These are phyloP conservation scores for Tolypocladium inflatum DNA, from an alignment of 2,329 filamentous ascomycete species.

Conservation along the genomic window DNA sequence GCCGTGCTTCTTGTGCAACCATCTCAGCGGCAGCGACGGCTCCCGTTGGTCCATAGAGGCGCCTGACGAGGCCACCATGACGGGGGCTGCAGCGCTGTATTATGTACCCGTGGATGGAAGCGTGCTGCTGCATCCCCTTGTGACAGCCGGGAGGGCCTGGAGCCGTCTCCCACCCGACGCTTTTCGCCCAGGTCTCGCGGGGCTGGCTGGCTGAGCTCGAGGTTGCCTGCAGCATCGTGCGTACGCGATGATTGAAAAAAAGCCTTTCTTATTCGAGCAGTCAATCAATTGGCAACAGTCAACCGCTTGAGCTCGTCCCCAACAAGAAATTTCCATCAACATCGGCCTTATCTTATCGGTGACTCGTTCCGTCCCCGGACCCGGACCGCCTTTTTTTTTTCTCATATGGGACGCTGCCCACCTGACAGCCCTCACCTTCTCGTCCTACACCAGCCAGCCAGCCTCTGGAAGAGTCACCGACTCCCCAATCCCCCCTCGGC, in stretches of 20 bases:
- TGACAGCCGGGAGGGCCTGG: neutral
- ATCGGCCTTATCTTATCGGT: constrained; percentile 1
- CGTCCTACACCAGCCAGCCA: constrained; percentile 4
- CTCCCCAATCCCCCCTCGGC: constrained; percentile 9
- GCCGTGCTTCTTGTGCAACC: neutral
- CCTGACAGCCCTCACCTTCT: constrained; percentile 4
- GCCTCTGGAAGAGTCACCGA: constrained; percentile 14
- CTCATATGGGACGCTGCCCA: constrained; percentile 5
- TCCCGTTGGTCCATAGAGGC: neutral
- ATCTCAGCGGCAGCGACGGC: neutral
- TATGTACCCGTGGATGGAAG: neutral
- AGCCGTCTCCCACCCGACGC: neutral
- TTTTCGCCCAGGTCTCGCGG: neutral
- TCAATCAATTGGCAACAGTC: neutral
- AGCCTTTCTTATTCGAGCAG: neutral
- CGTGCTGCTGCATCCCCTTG: neutral
- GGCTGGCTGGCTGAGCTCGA: neutral
- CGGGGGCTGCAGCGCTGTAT: neutral
- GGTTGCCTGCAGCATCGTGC: neutral
- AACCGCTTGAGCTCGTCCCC: neutral
- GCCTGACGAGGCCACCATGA: neutral
- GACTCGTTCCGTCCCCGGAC: constrained; percentile 4
- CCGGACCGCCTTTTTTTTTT: constrained; percentile 14
- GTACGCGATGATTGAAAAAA: neutral
- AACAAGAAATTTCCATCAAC: neutral